Evolutionary conservation across 140 eudicot species (phyloP).

Genomic region (Anethum foeniculum): DNA sequence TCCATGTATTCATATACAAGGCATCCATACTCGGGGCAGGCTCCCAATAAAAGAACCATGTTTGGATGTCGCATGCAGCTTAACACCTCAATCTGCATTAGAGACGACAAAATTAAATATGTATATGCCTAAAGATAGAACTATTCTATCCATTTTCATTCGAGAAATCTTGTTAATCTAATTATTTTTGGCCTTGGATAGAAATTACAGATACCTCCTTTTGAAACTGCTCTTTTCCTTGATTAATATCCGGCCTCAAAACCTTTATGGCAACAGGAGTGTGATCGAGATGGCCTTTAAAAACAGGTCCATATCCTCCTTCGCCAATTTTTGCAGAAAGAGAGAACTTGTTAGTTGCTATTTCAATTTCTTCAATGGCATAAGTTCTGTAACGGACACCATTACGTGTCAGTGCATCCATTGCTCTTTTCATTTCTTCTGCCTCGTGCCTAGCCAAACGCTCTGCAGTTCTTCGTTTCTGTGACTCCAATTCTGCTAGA

Average conservation of each 20-base stretch:
- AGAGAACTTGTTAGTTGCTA: slow-evolving; percentile 47
- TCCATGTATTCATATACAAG: slow-evolving; percentile 57
- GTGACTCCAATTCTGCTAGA: slow-evolving; percentile 39
- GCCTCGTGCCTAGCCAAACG: slow-evolving; percentile 22
- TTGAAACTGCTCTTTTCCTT: slow-evolving; percentile 44
- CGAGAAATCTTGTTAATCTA: background rate
- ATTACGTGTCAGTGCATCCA: slow-evolving; percentile 16
- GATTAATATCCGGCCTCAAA: slow-evolving; percentile 38
- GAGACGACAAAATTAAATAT: background rate
- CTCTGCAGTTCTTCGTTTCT: slow-evolving; percentile 33
- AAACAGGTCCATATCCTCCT: slow-evolving; percentile 69
- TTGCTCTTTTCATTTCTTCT: slow-evolving; percentile 30
- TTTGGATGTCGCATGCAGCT: slow-evolving; percentile 56
- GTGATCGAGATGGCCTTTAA: slow-evolving; percentile 39
- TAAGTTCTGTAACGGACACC: slow-evolving; percentile 37
- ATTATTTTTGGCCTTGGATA: background rate
- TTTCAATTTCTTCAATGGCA: slow-evolving; percentile 48
- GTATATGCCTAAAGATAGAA: background rate
- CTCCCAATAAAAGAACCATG: slow-evolving; percentile 64
- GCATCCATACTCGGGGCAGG: slow-evolving; percentile 69
- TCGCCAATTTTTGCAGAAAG: slow-evolving; percentile 43
- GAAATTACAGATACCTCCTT: slow-evolving; percentile 29
- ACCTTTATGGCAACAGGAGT: slow-evolving; percentile 64
- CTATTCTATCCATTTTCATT: background rate
- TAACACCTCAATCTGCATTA: slow-evolving; percentile 44